Evolutionary conservation across 768 basidiomycete species (phyloP).

Genomic region (Phanerodontia chrysosporium): DNA sequence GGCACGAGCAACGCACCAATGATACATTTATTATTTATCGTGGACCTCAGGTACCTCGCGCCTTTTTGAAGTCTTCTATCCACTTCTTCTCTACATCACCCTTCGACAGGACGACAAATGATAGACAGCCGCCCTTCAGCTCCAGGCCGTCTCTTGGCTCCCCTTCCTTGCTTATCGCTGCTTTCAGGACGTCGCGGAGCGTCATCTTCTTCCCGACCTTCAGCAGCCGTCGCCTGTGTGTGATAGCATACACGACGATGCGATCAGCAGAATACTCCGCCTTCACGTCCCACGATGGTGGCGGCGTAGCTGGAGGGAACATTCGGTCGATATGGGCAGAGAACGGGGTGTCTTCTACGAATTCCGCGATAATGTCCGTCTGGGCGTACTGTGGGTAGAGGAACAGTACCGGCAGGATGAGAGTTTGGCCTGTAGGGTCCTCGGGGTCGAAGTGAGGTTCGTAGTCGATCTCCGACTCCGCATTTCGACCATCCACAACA

Average conservation of each 20-base stretch:
- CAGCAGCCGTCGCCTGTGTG: constrained; percentile 66
- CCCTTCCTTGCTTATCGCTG: constrained; percentile 55
- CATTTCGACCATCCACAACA: constrained; percentile 45
- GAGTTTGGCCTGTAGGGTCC: constrained; percentile 51
- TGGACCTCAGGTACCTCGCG: background rate
- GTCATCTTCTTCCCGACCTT: constrained; percentile 93
- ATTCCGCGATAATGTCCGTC: constrained; percentile 84
- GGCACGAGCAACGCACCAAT: background rate
- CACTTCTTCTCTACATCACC: constrained; percentile 76
- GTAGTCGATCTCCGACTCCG: constrained; percentile 50
- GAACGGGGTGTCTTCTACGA: constrained; percentile 83
- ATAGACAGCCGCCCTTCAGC: constrained; percentile 76
- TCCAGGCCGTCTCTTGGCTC: constrained; percentile 75
- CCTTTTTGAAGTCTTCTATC: constrained; percentile 80
- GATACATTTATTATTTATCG: too few species aligned
- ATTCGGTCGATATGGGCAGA: constrained; percentile 70
- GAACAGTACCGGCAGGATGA: constrained; percentile 87
- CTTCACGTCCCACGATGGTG: constrained; percentile 73
- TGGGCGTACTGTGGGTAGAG: constrained; percentile 88
- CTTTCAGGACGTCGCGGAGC: constrained; percentile 67
- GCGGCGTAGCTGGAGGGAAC: constrained; percentile 69
- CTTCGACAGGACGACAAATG: constrained; percentile 74
- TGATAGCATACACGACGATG: constrained; percentile 82
- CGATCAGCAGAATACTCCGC: constrained; percentile 61
- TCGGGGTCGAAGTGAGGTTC: constrained; percentile 64